A percentile compares a stretch with the other conserved stretches of the same genome.
Conservation (phyloP, 108 stramenopile genomes). For the Mayamaea pseudoterrestris region DNA sequence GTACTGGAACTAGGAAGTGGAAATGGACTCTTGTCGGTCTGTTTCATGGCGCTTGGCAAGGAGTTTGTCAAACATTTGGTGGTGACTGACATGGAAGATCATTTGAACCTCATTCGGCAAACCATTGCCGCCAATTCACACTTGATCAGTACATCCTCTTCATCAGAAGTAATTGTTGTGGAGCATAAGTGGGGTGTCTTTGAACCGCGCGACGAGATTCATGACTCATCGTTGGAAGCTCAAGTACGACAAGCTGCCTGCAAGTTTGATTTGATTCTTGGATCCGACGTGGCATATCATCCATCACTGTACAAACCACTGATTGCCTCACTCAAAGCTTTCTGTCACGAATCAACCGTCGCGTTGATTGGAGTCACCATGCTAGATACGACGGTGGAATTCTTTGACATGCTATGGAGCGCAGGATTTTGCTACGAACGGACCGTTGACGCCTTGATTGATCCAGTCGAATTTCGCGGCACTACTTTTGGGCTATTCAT, state of each 20-base stretch:
- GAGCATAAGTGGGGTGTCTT: conserved; percentile 45
- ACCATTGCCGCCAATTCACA: conserved; percentile 43
- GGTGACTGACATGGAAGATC: conserved; percentile 56
- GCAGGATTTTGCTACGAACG: conserved; percentile 56
- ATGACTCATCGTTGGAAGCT: not conserved
- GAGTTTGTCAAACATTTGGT: conserved; percentile 31
- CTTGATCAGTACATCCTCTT: conserved; percentile 1
- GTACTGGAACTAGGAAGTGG: conserved; percentile 72
- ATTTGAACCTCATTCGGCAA: conserved; percentile 40
- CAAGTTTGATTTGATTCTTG: conserved; percentile 75
- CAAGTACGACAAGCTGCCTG: not conserved
- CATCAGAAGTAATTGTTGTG: conserved; percentile 11
- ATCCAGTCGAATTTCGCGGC: conserved; percentile 36
- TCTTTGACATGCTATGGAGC: conserved; percentile 42
- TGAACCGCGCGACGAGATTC: no score
- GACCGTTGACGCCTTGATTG: conserved; percentile 49
- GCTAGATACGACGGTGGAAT: conserved; percentile 65
- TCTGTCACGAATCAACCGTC: conserved; percentile 37
- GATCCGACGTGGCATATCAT: conserved; percentile 77
- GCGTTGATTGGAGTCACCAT: conserved; percentile 68
- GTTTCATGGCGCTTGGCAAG: conserved; percentile 26
- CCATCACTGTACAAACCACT: conserved; percentile 63
- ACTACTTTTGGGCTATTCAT: conserved; percentile 63
- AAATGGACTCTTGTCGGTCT: conserved; percentile 67
- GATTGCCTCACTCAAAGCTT: conserved; percentile 39